Base-by-base conservation (phyloP, 306 rosid species). In the Oxytropis ochrocephala region DNA sequence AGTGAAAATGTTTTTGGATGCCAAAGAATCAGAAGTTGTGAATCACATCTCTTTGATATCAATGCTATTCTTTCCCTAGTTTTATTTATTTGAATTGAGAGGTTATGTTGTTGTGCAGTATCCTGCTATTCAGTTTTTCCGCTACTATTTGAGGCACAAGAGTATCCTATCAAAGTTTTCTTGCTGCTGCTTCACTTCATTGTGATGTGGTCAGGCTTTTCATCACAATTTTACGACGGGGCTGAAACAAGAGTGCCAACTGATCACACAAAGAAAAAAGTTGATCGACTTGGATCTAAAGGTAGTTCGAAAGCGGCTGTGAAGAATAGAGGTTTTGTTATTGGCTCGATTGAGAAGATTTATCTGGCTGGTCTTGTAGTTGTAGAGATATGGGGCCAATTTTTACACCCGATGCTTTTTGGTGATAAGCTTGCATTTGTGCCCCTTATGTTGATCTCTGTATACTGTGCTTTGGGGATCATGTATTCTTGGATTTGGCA, bases 401-500 rank as follows among this genome's bases (percentile, higher is more conserved):
- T 90, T 82, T 83, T 94, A 75, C 96, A 88, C 76, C 96, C 95
- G 49, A 27, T 90, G 2, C 6, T 90, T 67, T 64, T 94, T 44
- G 92, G 90, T 21, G 81, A 83, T 48, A 85, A 80, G 80, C 85
- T 88, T 87, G 88, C 92, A 61, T 90, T 87, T 78, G 18, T 81
- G 11, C 96, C 97, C 54, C 91, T 94, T 7, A 84, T 94, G 96
- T 78, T 90, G 73, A 79, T 84, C 67, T 93, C 97, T 13, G 46
- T 84, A 19, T 90, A 88, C 72, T 82, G 94, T 80, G 80, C 95
- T 41, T 54, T 90, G 4, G 98, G 96, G 72, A 75, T 88, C 56
- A 57, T 82, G 81, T 94, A 90, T 84, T 85, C 94, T 47, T 94
- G 95, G 96, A 80, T 87, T 72, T 88, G 96, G 95, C 97, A 94